Percentiles rank a stretch among this genome's conserved stretches.
Evolutionary conservation across 768 basidiomycete genomes (phyloP).

Genomic region (Crassisporium funariophilum): DNA sequence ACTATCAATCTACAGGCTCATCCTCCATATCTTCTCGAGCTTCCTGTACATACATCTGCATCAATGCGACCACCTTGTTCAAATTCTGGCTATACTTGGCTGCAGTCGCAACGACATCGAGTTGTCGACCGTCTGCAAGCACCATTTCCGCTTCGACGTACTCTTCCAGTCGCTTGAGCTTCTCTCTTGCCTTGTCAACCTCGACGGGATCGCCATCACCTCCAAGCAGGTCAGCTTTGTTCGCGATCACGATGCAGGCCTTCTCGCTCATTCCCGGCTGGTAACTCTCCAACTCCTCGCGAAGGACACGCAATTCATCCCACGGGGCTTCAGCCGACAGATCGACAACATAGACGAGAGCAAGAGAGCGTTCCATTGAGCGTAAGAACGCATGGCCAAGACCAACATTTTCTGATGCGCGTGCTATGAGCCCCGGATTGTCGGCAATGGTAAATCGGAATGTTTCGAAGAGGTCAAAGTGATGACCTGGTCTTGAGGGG

Average conservation of each 20-base stretch:
- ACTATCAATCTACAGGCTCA: slow-evolving; percentile 6
- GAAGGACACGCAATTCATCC: slow-evolving; percentile 72
- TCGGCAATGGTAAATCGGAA: slow-evolving; percentile 96
- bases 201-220: slow-evolving; percentile 47
- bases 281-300: slow-evolving; percentile 83
- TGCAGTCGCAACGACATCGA: slow-evolving; percentile 81
- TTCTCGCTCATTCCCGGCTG: slow-evolving; percentile 76
- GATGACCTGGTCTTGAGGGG: slow-evolving; percentile 38
- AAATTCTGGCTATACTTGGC: slow-evolving; percentile 89
- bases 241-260: slow-evolving; percentile 84
- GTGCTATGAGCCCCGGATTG: slow-evolving; percentile 89
- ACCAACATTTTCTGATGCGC: slow-evolving; percentile 87
- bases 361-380: slow-evolving; percentile 89
- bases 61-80: slow-evolving; percentile 61
- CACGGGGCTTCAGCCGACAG: slow-evolving; percentile 73
- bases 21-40: slow-evolving; percentile 23
- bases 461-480: slow-evolving; percentile 65
- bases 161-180: slow-evolving; percentile 56
- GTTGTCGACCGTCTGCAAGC: slow-evolving; percentile 29
- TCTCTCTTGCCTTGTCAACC: slow-evolving; percentile 55
- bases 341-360: slow-evolving; percentile 92
- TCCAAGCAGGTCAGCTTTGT: slow-evolving; percentile 90
- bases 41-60: slow-evolving; percentile 66
- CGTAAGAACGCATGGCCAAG: slow-evolving; percentile 93
- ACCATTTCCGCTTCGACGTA: slow-evolving; percentile 54